phyloP scores from a whole-genome alignment of 495 filamentous ascomycete species.

The Astrocystis sublimbata region DNA sequence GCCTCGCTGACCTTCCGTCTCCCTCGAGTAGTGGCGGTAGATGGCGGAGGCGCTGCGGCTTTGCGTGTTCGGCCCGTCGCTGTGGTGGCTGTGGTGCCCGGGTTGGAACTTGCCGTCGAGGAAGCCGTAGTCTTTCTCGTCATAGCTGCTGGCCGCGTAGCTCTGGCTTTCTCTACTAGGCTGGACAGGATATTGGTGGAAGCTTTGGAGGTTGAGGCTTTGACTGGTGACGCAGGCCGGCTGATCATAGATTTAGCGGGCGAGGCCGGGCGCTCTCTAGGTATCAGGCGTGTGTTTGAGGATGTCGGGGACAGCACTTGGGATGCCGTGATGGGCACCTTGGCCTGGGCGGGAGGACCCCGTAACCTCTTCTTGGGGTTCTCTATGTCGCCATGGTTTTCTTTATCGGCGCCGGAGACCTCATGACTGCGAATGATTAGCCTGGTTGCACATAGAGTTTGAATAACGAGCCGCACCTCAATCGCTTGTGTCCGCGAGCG shows the following conservation, averaged over 20 bases:
- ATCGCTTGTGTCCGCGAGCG: conserved; percentile 55
- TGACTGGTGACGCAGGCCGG: conserved; percentile 45
- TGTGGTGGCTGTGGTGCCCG: conserved; percentile 27
- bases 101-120: conserved; percentile 38
- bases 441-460: not conserved
- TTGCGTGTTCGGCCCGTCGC: conserved; percentile 40
- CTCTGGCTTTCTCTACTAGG: conserved; percentile 58
- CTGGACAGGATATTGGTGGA: conserved; percentile 53
- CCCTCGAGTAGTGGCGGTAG: conserved; percentile 41
- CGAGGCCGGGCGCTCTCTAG: conserved; percentile 37
- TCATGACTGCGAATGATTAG: conserved; percentile 55
- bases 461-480: conserved; percentile 57
- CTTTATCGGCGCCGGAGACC: conserved; percentile 70
- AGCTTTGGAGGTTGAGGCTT: conserved; percentile 39
- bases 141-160: conserved; percentile 47
- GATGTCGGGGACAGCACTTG: conserved; percentile 80
- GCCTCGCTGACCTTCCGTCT: conserved; percentile 48
- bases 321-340: conserved; percentile 32
- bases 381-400: conserved; percentile 64
- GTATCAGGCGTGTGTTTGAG: conserved; percentile 70
- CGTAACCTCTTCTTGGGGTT: conserved; percentile 47
- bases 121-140: conserved; percentile 51
- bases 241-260: conserved; percentile 40
- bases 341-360: conserved; percentile 21
- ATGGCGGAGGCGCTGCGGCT: conserved; percentile 30